Conservation (phyloP, 768 basidiomycete species). For the Mrakia gelida region DNA sequence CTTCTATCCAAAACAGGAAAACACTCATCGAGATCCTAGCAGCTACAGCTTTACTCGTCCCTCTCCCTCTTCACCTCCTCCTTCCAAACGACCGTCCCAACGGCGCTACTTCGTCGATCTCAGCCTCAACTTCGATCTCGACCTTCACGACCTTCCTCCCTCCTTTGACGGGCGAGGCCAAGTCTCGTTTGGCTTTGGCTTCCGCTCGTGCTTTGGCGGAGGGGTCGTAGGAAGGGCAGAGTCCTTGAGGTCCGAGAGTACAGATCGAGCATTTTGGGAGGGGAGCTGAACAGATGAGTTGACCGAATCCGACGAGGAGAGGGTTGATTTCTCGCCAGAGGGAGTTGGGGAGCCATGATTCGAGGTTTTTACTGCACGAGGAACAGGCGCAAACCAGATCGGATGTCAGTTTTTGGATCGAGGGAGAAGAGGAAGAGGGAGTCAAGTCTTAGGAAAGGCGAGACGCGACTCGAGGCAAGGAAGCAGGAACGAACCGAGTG, state of each 20-base stretch:
- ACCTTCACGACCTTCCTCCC: neutral
- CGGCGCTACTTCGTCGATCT: neutral
- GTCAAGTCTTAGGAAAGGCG: too few species aligned
- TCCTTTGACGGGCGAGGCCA: neutral
- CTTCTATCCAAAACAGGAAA: neutral
- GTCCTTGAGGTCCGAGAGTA: neutral
- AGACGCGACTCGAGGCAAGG: neutral
- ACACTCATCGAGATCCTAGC: neutral
- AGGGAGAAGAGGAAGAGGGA: too few species aligned
- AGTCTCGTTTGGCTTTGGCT: constrained; percentile 7
- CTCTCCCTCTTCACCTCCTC: constrained; percentile 4
- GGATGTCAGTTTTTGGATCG: neutral
- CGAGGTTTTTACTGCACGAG: constrained; percentile 15
- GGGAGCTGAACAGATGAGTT: neutral
- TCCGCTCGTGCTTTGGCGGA: neutral
- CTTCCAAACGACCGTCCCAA: neutral
- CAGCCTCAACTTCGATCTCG: constrained; percentile 5
- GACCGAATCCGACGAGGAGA: constrained; percentile 26
- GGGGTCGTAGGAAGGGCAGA: constrained; percentile 26
- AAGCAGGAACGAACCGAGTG: constrained; percentile 10
- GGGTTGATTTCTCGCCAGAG: constrained; percentile 25
- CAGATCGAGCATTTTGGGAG: neutral
- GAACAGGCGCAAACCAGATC: neutral
- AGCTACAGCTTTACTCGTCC: neutral
- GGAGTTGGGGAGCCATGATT: constrained; percentile 17